Conservation (phyloP, 2,329 filamentous ascomycete species). For the Ascochyta pisi region DNA sequence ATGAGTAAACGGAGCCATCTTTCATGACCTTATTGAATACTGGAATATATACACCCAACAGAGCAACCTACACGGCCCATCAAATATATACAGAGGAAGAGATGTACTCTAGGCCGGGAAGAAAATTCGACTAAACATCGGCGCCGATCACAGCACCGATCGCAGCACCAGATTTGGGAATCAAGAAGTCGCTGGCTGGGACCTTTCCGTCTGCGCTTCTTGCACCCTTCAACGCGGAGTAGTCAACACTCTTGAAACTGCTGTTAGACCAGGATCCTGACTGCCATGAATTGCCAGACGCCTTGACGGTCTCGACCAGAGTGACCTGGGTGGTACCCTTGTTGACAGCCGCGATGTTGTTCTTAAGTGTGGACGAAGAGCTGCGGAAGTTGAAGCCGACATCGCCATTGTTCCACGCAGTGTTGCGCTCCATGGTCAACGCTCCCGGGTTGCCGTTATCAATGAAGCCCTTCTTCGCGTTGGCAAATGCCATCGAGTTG, state of each 20-base stretch:
- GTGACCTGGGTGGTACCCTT: slow-evolving; percentile 22
- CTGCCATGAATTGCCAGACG: slow-evolving; percentile 56
- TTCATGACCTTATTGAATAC: background rate
- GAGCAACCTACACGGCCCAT: background rate
- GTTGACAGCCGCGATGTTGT: slow-evolving; percentile 52
- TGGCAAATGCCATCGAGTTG: slow-evolving; percentile 57
- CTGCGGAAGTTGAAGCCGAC: slow-evolving; percentile 51
- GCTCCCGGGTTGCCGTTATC: slow-evolving; percentile 55
- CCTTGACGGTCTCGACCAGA: slow-evolving; percentile 20
- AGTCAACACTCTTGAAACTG: slow-evolving; percentile 50
- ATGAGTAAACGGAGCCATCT: background rate
- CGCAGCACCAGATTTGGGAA: slow-evolving; percentile 46
- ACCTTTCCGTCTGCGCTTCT: slow-evolving; percentile 50
- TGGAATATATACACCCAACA: background rate
- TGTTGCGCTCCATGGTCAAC: slow-evolving; percentile 53
- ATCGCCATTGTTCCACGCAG: slow-evolving; percentile 56
- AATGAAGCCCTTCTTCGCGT: slow-evolving; percentile 56
- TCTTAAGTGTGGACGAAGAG: slow-evolving; percentile 46
- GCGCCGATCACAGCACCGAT: slow-evolving; percentile 51
- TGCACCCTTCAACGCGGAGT: slow-evolving; percentile 45
- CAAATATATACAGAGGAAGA: slow-evolving; percentile 4
- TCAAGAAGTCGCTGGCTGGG: slow-evolving; percentile 52
- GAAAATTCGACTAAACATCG: slow-evolving; percentile 3
- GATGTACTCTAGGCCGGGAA: too few species aligned
- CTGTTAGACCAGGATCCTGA: slow-evolving; percentile 48